These are phyloP conservation scores for Saturnispora sanitii DNA, from an alignment of 805 yeast species.

Conservation along the genomic window DNA sequence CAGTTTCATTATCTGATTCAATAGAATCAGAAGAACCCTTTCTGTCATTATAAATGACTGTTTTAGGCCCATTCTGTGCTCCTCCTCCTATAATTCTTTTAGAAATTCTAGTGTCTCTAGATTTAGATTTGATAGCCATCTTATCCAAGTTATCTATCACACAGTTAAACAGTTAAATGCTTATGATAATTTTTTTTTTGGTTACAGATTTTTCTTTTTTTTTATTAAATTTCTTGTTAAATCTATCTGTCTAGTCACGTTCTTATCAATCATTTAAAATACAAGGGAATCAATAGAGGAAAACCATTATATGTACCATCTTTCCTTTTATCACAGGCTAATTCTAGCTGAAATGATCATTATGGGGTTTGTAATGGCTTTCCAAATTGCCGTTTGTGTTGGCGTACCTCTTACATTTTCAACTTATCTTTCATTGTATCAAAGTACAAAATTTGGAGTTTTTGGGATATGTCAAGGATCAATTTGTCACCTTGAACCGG, in stretches of 20 bases:
- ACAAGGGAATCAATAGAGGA: too few species aligned
- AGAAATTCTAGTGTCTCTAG: constrained; percentile 2
- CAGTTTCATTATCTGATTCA: constrained; percentile 16
- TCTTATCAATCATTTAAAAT: too few species aligned
- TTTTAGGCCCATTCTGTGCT: constrained; percentile 1
- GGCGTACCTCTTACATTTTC: constrained; percentile 48
- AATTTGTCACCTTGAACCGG: constrained; percentile 31
- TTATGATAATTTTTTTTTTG: too few species aligned
- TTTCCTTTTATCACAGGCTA: constrained; percentile 3
- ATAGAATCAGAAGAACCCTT: neutral
- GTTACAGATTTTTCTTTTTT: too few species aligned
- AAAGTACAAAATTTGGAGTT: constrained; percentile 51
- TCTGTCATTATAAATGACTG: constrained; percentile 23
- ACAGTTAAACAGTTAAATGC: neutral
- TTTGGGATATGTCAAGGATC: constrained; percentile 50
- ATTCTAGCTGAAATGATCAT: neutral
- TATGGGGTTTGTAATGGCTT: constrained; percentile 29
- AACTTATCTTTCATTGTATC: constrained; percentile 41
- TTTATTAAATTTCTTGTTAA: too few species aligned
- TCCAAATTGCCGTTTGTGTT: constrained; percentile 50
- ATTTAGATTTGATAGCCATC: constrained; percentile 4
- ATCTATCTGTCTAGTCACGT: too few species aligned
- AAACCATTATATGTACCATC: neutral
- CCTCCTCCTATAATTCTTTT: neutral
- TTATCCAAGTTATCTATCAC: neutral